These are phyloP conservation scores for Populus davidiana DNA, from an alignment of 345 rosid genomes.

Conservation along the genomic window DNA sequence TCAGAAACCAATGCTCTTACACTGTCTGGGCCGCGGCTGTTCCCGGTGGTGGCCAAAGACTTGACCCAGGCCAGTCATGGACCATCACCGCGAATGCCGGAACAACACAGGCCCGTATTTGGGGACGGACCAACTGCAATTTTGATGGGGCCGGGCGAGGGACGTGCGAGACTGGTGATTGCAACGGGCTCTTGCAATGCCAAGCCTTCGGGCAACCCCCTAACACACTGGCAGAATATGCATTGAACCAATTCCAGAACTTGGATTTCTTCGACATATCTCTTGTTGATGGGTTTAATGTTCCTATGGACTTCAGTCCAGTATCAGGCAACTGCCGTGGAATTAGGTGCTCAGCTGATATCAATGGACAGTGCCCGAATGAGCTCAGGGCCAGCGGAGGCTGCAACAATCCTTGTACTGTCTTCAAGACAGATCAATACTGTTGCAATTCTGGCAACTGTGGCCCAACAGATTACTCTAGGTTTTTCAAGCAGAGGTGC, in stretches of 20 bases:
- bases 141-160: conserved; percentile 33
- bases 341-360: conserved; percentile 48
- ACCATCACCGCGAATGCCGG: conserved; percentile 24
- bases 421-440: conserved; percentile 39
- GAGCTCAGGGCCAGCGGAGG: conserved; percentile 30
- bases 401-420: conserved; percentile 50
- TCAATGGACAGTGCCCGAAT: conserved; percentile 55
- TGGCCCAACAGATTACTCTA: conserved; percentile 21
- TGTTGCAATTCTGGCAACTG: conserved; percentile 42
- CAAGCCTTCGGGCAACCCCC: conserved; percentile 47
- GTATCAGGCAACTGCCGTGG: conserved; percentile 33
- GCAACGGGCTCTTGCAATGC: conserved; percentile 44
- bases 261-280: conserved; percentile 51
- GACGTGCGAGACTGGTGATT: conserved; percentile 54
- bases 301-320: conserved; percentile 56
- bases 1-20: conserved; percentile 35
- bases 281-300: conserved; percentile 44
- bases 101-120: conserved; percentile 37
- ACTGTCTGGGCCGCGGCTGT: conserved; percentile 45
- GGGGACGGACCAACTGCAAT: conserved; percentile 36
- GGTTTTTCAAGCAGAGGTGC: conserved; percentile 26
- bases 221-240: conserved; percentile 60
- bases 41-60: conserved; percentile 43
- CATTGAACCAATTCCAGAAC: conserved; percentile 48
- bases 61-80: conserved; percentile 30